phyloP scores from a whole-genome alignment of 2,329 filamentous ascomycete genomes.

The Dactylellina sp. region DNA sequence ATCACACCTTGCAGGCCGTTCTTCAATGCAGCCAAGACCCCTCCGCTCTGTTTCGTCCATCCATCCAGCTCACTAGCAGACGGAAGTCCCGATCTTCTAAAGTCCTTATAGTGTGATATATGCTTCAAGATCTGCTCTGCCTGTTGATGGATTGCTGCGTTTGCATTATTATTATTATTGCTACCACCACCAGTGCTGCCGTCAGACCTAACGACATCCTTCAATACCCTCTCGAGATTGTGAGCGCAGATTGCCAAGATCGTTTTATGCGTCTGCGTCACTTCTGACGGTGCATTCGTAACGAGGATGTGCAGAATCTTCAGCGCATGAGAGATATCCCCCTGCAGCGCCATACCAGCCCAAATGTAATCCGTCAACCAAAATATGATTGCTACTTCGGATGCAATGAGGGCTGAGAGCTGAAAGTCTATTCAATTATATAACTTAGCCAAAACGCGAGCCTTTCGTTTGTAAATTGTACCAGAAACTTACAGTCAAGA shows the following conservation, averaged over 20 bases:
- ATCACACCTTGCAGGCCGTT: slow-evolving; percentile 73
- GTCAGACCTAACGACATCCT: slow-evolving; percentile 57
- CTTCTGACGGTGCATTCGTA: slow-evolving; percentile 78
- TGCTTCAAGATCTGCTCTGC: slow-evolving; percentile 76
- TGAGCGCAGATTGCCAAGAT: slow-evolving; percentile 59
- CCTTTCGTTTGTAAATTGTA: too few relatives aligned
- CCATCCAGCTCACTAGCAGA: slow-evolving; percentile 76
- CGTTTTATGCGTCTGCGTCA: slow-evolving; percentile 64
- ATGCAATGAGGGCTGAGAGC: slow-evolving; percentile 83
- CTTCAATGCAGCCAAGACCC: slow-evolving; percentile 71
- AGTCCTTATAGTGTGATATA: slow-evolving; percentile 71
- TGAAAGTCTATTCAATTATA: slow-evolving; percentile 71
- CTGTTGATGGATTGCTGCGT: slow-evolving; percentile 75
- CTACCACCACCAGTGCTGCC: slow-evolving; percentile 8
- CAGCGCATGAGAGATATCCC: slow-evolving; percentile 76
- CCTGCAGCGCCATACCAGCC: slow-evolving; percentile 69
- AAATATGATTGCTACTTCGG: slow-evolving; percentile 77
- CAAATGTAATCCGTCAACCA: slow-evolving; percentile 79
- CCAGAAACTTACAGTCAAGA: slow-evolving; percentile 75
- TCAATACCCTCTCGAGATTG: slow-evolving; percentile 59
- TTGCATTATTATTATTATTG: slow-evolving; percentile 68
- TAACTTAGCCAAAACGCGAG: slow-evolving; percentile 26
- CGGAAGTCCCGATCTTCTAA: slow-evolving; percentile 72
- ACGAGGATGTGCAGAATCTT: slow-evolving; percentile 77
- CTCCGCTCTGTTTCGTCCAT: slow-evolving; percentile 71